These are phyloP conservation scores for Trametes sanguinea DNA, from an alignment of 768 basidiomycete genomes.

Conservation along the genomic window DNA sequence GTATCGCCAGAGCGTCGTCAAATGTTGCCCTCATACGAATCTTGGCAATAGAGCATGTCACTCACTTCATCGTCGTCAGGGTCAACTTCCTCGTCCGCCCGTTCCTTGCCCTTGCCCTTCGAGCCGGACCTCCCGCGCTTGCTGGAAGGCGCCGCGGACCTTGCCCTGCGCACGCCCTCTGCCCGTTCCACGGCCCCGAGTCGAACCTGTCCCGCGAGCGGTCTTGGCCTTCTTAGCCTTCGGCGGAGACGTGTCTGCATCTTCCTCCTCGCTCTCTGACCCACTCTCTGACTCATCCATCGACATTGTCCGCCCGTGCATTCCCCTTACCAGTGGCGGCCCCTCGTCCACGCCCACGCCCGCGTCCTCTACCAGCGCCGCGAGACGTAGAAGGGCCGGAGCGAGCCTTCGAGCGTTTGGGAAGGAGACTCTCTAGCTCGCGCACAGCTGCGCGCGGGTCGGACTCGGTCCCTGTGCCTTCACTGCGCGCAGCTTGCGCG, in stretches of 20 bases:
- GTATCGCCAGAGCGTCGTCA: not conserved
- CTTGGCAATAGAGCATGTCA: not conserved
- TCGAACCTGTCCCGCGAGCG: not conserved
- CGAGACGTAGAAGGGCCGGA: not conserved
- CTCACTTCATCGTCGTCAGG: constrained; percentile 30
- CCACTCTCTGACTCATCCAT: constrained; percentile 3
- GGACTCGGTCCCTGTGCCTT: constrained; percentile 5
- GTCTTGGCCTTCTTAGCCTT: constrained; percentile 9
- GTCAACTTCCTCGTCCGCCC: constrained; percentile 19
- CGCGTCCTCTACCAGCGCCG: not conserved
- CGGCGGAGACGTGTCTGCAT: constrained; percentile 15
- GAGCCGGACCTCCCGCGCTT: constrained; percentile 15
- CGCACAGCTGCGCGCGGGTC: constrained; percentile 22
- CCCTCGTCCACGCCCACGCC: constrained; percentile 4
- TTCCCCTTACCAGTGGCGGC: constrained; percentile 12
- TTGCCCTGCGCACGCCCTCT: constrained; percentile 3
- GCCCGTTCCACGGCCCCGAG: constrained; percentile 9
- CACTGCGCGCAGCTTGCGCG: constrained; percentile 15
- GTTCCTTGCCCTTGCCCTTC: constrained; percentile 21
- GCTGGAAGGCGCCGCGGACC: constrained; percentile 8
- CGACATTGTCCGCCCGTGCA: constrained; percentile 7
- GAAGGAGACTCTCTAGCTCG: constrained; percentile 26
- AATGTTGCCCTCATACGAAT: not conserved
- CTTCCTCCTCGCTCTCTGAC: constrained; percentile 3
- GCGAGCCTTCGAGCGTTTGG: constrained; percentile 21